These are phyloP conservation scores for Sporothrix pallida DNA, from an alignment of 2,329 filamentous ascomycete species.

Conservation along the genomic window DNA sequence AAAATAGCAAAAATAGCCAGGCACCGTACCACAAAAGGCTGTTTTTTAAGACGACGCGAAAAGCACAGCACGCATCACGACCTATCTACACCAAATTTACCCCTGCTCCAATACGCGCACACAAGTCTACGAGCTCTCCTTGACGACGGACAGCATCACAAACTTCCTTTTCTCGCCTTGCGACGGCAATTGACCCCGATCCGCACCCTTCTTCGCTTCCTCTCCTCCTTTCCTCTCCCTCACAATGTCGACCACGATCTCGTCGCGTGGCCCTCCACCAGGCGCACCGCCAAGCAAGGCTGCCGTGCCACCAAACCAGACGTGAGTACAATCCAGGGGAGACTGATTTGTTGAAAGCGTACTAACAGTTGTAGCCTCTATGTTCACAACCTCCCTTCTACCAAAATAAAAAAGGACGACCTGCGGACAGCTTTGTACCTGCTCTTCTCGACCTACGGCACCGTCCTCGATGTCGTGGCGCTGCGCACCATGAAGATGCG, in stretches of 20 bases:
- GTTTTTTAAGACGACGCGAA: constrained; percentile 25
- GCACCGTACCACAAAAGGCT: not conserved
- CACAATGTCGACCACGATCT: constrained; percentile 46
- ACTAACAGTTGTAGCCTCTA: constrained; percentile 69
- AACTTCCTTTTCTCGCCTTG: too few species aligned
- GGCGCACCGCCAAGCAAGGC: constrained; percentile 50
- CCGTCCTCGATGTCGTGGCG: constrained; percentile 88
- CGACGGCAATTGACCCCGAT: constrained; percentile 13
- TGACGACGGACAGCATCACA: not conserved
- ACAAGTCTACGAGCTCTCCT: not conserved
- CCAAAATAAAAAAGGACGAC: constrained; percentile 89
- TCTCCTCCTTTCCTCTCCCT: not conserved
- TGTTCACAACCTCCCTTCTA: constrained; percentile 80
- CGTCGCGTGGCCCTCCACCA: constrained; percentile 42
- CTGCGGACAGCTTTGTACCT: constrained; percentile 87
- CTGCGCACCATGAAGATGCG: constrained; percentile 92
- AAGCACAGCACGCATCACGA: not conserved
- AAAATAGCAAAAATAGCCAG: constrained; percentile 18
- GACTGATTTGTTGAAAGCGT: not conserved
- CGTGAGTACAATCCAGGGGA: constrained; percentile 57
- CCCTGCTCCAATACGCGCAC: not conserved
- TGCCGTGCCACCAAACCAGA: constrained; percentile 72
- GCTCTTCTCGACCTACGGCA: constrained; percentile 91
- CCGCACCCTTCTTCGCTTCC: not conserved
- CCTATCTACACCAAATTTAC: not conserved